A percentile compares a stretch with the other conserved stretches of the same genome.
These are phyloP conservation scores for Barbatosphaeria neglecta DNA, from an alignment of 495 filamentous ascomycete genomes.

Conservation along the genomic window DNA sequence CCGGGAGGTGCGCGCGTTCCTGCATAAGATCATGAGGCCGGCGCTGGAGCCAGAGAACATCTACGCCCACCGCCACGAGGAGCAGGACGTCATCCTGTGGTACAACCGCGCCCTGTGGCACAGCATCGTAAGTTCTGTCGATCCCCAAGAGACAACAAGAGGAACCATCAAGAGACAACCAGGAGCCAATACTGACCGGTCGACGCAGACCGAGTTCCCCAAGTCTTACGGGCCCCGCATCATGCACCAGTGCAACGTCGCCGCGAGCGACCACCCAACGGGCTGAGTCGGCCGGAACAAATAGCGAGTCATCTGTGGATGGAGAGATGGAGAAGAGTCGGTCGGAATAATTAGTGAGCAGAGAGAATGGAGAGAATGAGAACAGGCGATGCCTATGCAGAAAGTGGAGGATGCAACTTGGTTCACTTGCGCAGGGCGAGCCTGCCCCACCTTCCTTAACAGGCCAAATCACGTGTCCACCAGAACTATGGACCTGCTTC, in stretches of 20 bases:
- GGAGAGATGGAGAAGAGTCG: no score
- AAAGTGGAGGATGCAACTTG: background rate
- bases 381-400: no score
- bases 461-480: no score
- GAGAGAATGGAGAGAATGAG: no score
- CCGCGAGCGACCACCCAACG: slow-evolving; percentile 1
- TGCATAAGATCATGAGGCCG: slow-evolving; percentile 14
- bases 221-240: slow-evolving; percentile 11
- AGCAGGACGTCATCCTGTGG: slow-evolving; percentile 21
- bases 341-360: no score
- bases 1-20: slow-evolving; percentile 9
- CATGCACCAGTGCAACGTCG: slow-evolving; percentile 20
- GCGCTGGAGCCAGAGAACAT: slow-evolving; percentile 14
- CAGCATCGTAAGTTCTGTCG: slow-evolving; percentile 15
- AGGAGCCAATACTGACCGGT: no score
- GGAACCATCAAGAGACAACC: no score
- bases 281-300: background rate
- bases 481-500: no score
- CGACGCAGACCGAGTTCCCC: slow-evolving; percentile 16
- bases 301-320: no score
- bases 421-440: no score
- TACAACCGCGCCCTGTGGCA: slow-evolving; percentile 20
- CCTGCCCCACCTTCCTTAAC: no score
- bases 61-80: slow-evolving; percentile 16
- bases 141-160: no score